Conservation (phyloP, 2,329 filamentous ascomycete genomes). For the Akanthomyces uredinophilus region DNA sequence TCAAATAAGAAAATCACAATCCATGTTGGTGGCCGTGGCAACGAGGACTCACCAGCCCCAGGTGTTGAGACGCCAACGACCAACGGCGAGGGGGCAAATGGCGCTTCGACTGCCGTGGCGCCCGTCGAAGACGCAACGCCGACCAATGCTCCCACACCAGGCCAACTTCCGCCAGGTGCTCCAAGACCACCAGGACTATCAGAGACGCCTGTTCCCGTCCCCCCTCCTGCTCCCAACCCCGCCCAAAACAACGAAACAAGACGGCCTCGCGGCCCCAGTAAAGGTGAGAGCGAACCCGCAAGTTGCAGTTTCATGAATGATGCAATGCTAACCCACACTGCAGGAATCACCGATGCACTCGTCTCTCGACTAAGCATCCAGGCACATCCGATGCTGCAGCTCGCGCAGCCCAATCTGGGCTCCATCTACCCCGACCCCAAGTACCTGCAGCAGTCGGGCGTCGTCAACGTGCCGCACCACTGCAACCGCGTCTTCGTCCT, state of each 20-base stretch:
- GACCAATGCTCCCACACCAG: slow-evolving; percentile 1
- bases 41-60: slow-evolving; percentile 47
- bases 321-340: slow-evolving; percentile 20
- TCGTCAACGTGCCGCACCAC: slow-evolving; percentile 61
- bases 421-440: slow-evolving; percentile 60
- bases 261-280: slow-evolving; percentile 35
- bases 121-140: slow-evolving; percentile 2
- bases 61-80: slow-evolving; percentile 31
- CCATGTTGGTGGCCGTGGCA: slow-evolving; percentile 58
- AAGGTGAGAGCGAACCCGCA: slow-evolving; percentile 30
- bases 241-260: slow-evolving; percentile 32
- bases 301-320: not conserved
- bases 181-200: not conserved
- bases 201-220: slow-evolving; percentile 19
- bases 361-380: slow-evolving; percentile 61
- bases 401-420: slow-evolving; percentile 57
- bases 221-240: slow-evolving; percentile 20
- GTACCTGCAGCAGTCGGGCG: slow-evolving; percentile 65
- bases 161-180: slow-evolving; percentile 14
- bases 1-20: slow-evolving; percentile 64
- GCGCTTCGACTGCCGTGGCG: slow-evolving; percentile 1
- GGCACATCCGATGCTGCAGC: slow-evolving; percentile 62
- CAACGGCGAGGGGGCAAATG: slow-evolving; percentile 18
- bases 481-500: slow-evolving; percentile 69
- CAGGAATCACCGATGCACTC: slow-evolving; percentile 56